Base-by-base conservation (phyloP, 2,329 filamentous ascomycete genomes). In the Parascedosporium putredinis region DNA sequence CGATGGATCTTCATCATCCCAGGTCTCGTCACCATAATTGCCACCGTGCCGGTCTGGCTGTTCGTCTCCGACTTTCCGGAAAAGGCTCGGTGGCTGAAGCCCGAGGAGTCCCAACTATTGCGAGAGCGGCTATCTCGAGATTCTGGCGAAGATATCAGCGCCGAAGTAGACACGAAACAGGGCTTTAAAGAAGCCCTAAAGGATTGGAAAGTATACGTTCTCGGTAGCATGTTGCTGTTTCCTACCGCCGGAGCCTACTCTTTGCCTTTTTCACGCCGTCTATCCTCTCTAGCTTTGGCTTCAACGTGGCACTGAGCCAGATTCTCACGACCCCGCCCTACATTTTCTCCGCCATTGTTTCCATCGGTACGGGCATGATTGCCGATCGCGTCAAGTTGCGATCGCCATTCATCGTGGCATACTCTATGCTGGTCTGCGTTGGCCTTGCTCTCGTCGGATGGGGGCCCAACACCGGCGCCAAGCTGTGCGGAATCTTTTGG, bases 1-100 rank as follows among this genome's bases (percentile, higher is more conserved):
- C 69, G 81, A 5, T 84, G 84, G 80, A 83, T 86, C 50, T 86
- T 86, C 52, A 77, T 74, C 27, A 81, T 86, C 24, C 82, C 86
- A 59, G 83, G 83, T 33, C 78, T 85, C 56, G 74, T 84, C 53
- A 67, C 64, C 9, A 58, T 61, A 9, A 68, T 70, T 0, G 61
- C 86, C 0, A 70, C 74, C 1, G n/a, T 86, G 1, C 67, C 86
- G 33, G 64, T 75, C 1, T 84, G 85, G 60, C 55, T 81, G 56
- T 81, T 78, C 1, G 65, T 87, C 18, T 86, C 83, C 0, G 84
- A 87, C 59, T 73, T 82, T 0, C 84, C 84, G 0, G 81, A 75
- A 50, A 84, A 81, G 0, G 83, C 83, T 0, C 66, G 68, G 12
- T 87, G 83, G 83, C 72, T 88, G 1, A 72, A 69, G 0, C 67